Evolutionary conservation across 345 rosid genomes (phyloP), one percentile per base, ranked within the genome.

Genomic region (Pugionium cornutum): DNA sequence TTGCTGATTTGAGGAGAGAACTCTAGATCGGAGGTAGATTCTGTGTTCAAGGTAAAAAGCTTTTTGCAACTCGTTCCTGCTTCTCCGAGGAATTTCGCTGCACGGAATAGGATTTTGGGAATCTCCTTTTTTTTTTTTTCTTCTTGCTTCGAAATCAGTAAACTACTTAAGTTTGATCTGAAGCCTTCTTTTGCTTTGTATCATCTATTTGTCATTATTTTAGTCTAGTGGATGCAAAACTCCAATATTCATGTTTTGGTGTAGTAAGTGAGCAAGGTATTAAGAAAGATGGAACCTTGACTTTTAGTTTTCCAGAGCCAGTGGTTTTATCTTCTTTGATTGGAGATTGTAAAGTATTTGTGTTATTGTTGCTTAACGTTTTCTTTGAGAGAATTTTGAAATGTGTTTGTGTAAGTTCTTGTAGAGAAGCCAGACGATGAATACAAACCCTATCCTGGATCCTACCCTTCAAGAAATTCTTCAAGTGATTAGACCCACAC

Each of bases 391-490:
- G 18, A 18, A 18, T 18, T 18, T 18, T 18, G 18, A 18, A 2
- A 36, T 52, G 53, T 18, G 31, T 58, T 6, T 71, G 63, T 58
- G 11, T 37, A 18, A 18, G 40, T 48, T 58, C 44, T 76, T 69
- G 33, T 61, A 54, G 40, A 66, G 47, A 43, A 55, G 67, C 35
- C 26, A 46, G 62, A 77, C 32, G 32, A 89, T 89, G 98, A 78
- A 51, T 78, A 30, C 75, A 26, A 28, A 77, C 49, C 39, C 62
- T 50, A 11, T 64, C 28, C 43, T 89, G 70, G 91, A 84, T 74
- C 65, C 72, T 42, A 70, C 79, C 34, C 84, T 92, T 43, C 70
- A 74, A 42, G 91, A 80, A 10, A 68, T 89, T 53, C 91, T 92
- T 64, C 62, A 58, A 9, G 82, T 78, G 43, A 65, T 89, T 71